phyloP scores from a whole-genome alignment of 768 basidiomycete genomes.

The Russula brevipes region DNA sequence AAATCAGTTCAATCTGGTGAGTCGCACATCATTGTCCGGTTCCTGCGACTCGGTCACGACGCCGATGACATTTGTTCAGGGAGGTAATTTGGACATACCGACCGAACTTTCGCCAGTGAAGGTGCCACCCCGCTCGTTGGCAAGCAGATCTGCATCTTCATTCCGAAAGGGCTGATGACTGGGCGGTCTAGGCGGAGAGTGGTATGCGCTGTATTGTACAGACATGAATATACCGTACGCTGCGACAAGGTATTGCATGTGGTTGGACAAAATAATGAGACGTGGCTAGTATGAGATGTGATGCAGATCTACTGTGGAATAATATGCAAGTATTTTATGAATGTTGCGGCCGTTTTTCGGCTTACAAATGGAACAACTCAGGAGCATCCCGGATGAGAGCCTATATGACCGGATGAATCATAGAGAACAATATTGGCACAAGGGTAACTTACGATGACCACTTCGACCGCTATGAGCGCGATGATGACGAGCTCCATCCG shows the following conservation, averaged over 20 bases:
- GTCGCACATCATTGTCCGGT: not conserved
- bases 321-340: not conserved
- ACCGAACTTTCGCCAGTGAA: slow-evolving; percentile 23
- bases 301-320: not conserved
- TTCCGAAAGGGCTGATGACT: slow-evolving; percentile 6
- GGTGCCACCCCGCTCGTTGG: slow-evolving; percentile 17
- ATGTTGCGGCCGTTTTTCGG: not conserved
- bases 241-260: not conserved
- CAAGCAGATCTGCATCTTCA: slow-evolving; percentile 9
- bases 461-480: slow-evolving; percentile 88
- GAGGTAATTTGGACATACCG: slow-evolving; percentile 20
- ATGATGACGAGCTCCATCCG: slow-evolving; percentile 97
- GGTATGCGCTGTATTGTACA: not conserved
- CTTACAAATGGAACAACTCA: slow-evolving; percentile 52
- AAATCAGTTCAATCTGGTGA: slow-evolving; percentile 17
- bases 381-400: slow-evolving; percentile 75
- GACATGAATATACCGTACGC: not conserved
- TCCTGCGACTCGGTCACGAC: not conserved
- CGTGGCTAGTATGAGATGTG: not conserved
- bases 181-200: not conserved
- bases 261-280: not conserved
- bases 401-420: slow-evolving; percentile 34
- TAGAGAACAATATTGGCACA: not conserved
- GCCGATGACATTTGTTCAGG: slow-evolving; percentile 14
- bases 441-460: slow-evolving; percentile 65